Evolutionary conservation across 1,139 yeast species (phyloP).

Genomic region (Blastobotrys illinoisensis): DNA sequence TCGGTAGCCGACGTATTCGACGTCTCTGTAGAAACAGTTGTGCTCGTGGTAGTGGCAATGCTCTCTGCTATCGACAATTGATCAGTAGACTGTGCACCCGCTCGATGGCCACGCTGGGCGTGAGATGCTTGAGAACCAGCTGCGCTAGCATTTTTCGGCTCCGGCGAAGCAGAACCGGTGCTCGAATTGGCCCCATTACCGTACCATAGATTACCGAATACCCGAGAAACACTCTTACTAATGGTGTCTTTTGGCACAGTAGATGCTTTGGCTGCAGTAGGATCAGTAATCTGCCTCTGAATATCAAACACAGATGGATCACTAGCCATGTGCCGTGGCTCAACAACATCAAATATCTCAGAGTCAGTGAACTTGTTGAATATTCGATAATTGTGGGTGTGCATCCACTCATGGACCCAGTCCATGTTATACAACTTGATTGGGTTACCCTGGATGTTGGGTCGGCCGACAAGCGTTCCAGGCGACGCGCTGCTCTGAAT

Average conservation of each 20-base stretch:
- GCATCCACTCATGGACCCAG: slow-evolving; percentile 62
- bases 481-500: slow-evolving; percentile 12
- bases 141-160: not conserved
- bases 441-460: slow-evolving; percentile 39
- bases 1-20: slow-evolving; percentile 4
- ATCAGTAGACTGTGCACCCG: slow-evolving; percentile 10
- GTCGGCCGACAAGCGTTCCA: slow-evolving; percentile 31
- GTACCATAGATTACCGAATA: slow-evolving; percentile 30
- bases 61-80: slow-evolving; percentile 12
- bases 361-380: slow-evolving; percentile 78
- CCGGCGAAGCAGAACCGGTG: not conserved
- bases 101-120: not conserved
- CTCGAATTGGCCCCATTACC: slow-evolving; percentile 7
- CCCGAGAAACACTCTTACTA: slow-evolving; percentile 26
- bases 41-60: slow-evolving; percentile 1
- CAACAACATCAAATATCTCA: slow-evolving; percentile 80
- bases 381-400: slow-evolving; percentile 60
- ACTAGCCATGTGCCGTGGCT: slow-evolving; percentile 59
- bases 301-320: slow-evolving; percentile 15
- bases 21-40: slow-evolving; percentile 9
- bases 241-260: slow-evolving; percentile 24
- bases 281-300: slow-evolving; percentile 15
- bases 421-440: slow-evolving; percentile 44
- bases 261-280: slow-evolving; percentile 3
- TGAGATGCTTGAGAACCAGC: not conserved